A percentile compares a stretch with the other conserved stretches of the same genome.
These are phyloP conservation scores for Pythium guiyangense DNA, from an alignment of 352 stramenopile species.

Conservation along the genomic window DNA sequence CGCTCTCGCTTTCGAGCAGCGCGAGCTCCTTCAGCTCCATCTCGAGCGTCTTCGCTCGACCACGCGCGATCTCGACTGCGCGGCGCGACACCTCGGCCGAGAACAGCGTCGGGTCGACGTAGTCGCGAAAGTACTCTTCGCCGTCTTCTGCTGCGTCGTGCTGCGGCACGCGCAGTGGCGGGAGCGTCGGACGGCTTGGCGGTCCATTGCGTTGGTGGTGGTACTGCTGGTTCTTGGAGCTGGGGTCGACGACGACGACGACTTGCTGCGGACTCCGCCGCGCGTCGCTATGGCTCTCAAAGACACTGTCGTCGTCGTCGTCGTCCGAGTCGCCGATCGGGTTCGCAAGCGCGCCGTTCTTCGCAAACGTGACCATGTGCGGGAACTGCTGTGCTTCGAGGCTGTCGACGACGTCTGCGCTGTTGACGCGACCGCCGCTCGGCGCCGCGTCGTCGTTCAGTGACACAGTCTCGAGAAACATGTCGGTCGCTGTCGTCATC, in stretches of 20 bases:
- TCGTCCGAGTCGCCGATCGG: slow-evolving; percentile 24
- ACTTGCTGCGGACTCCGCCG: slow-evolving; percentile 15
- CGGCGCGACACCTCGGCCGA: slow-evolving; percentile 78
- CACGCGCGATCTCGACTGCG: slow-evolving; percentile 78
- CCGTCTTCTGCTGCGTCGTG: slow-evolving; percentile 34
- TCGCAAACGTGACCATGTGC: slow-evolving; percentile 17
- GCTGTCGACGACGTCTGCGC: slow-evolving; percentile 22
- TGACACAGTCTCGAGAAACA: slow-evolving; percentile 73
- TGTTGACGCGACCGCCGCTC: slow-evolving; percentile 8
- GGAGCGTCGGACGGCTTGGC: slow-evolving; percentile 7
- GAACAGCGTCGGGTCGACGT: slow-evolving; percentile 77
- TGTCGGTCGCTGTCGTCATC: slow-evolving; percentile 25
- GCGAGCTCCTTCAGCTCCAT: slow-evolving; percentile 71
- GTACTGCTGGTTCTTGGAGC: slow-evolving; percentile 2
- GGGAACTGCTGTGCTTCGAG: slow-evolving; percentile 49
- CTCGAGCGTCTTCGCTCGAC: slow-evolving; percentile 65
- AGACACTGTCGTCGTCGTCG: slow-evolving; percentile 13
- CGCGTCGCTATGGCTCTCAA: background rate
- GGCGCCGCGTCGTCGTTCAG: slow-evolving; percentile 53
- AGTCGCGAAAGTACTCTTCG: slow-evolving; percentile 39
- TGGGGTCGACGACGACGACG: slow-evolving; percentile 33
- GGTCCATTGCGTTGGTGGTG: slow-evolving; percentile 3
- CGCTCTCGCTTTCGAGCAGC: slow-evolving; percentile 33
- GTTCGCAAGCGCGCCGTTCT: slow-evolving; percentile 10
- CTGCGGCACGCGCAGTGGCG: slow-evolving; percentile 17